Evolutionary conservation across 148 eudicot species (phyloP).

Genomic region (Simmondsia chinensis): DNA sequence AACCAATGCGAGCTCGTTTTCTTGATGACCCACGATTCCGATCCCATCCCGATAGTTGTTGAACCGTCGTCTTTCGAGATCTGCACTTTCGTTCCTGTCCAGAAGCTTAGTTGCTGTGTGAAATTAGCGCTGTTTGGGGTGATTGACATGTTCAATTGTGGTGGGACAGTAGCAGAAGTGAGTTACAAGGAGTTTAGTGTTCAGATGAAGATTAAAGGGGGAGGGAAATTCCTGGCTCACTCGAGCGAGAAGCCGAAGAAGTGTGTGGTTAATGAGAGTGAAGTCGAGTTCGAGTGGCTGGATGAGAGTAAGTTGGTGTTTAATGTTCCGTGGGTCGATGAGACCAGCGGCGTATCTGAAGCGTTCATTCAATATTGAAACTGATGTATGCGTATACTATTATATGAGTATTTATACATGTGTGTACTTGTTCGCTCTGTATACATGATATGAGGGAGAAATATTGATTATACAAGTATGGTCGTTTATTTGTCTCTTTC

Average conservation of each 20-base stretch:
- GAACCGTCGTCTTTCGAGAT: slow-evolving; percentile 36
- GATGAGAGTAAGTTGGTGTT: too few relatives aligned
- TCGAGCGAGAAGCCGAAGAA: slow-evolving; percentile 29
- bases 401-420: too few relatives aligned
- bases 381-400: too few relatives aligned
- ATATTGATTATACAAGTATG: too few relatives aligned
- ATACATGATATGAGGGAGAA: too few relatives aligned
- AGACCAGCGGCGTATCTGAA: too few relatives aligned
- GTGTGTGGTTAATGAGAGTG: slow-evolving; percentile 22
- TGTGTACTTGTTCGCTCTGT: too few relatives aligned
- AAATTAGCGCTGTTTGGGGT: slow-evolving; percentile 42
- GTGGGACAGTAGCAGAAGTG: slow-evolving; percentile 27
- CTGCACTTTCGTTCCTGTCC: slow-evolving; percentile 32
- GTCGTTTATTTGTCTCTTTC: too few relatives aligned
- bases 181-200: slow-evolving; percentile 15
- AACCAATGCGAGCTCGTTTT: slow-evolving; percentile 21
- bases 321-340: too few relatives aligned
- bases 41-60: slow-evolving; percentile 12
- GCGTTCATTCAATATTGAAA: too few relatives aligned
- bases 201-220: slow-evolving; percentile 33
- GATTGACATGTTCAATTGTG: slow-evolving; percentile 32
- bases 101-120: slow-evolving; percentile 9
- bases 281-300: slow-evolving; percentile 18
- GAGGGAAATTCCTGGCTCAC: slow-evolving; percentile 29
- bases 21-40: slow-evolving; percentile 1